Conservation (phyloP, 2,329 filamentous ascomycete species). For the Calonectria crousiana region DNA sequence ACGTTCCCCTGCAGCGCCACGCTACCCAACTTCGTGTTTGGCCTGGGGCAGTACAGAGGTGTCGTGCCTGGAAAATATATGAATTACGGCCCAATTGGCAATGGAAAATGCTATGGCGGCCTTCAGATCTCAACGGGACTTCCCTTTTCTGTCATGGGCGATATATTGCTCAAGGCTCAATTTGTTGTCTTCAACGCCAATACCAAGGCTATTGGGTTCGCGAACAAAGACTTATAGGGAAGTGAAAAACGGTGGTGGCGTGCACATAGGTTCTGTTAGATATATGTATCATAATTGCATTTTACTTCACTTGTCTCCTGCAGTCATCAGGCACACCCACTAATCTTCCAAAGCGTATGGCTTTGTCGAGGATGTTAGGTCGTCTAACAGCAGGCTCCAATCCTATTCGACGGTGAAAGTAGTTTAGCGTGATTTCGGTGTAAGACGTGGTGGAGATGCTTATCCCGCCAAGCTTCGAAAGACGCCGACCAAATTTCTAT, state of each 20-base stretch:
- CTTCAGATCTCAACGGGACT: conserved; percentile 53
- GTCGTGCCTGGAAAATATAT: conserved; percentile 53
- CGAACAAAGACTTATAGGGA: conserved; percentile 50
- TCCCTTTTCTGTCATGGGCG: conserved; percentile 54
- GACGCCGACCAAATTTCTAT: neutral
- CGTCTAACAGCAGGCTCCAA: neutral
- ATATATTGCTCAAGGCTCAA: conserved; percentile 59
- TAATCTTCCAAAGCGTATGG: neutral
- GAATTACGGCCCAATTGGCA: conserved; percentile 49
- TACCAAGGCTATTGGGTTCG: conserved; percentile 50
- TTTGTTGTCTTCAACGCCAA: conserved; percentile 57
- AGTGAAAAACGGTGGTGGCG: neutral
- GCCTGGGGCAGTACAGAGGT: conserved; percentile 50
- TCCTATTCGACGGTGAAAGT: neutral
- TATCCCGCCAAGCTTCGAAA: neutral
- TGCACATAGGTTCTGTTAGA: neutral
- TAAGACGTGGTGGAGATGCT: neutral
- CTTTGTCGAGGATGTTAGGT: neutral
- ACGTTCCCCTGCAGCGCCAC: conserved; percentile 66
- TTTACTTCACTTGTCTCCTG: neutral
- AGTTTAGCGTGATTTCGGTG: neutral
- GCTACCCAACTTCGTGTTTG: conserved; percentile 59
- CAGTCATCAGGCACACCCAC: neutral
- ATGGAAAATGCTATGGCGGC: conserved; percentile 50
- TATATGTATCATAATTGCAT: neutral